These are phyloP conservation scores for Penicillium palitans DNA, from an alignment of 2,329 filamentous ascomycete genomes.

Conservation along the genomic window DNA sequence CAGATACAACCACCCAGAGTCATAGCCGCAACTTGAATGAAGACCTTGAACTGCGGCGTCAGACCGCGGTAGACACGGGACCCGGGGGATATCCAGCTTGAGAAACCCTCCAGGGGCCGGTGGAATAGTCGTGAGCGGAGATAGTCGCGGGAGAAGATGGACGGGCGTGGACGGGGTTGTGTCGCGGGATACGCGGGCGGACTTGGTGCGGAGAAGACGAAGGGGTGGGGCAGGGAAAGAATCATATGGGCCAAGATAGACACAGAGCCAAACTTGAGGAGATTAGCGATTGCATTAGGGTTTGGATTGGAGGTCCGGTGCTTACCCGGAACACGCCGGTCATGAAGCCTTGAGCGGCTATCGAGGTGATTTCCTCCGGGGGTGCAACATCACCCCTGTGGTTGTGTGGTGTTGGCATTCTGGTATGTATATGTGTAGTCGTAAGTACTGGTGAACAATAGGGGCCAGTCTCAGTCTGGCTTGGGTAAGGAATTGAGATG, in stretches of 20 bases:
- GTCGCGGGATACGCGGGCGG: conserved; percentile 26
- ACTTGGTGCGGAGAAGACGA: conserved; percentile 39
- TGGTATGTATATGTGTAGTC: conserved; percentile 3
- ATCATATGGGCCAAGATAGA: conserved; percentile 50
- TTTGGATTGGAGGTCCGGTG: conserved; percentile 1
- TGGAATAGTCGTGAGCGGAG: conserved; percentile 38
- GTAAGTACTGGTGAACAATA: neutral
- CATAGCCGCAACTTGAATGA: conserved; percentile 50
- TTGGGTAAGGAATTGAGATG: neutral
- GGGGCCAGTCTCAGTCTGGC: too few species aligned
- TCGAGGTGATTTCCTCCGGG: conserved; percentile 43
- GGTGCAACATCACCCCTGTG: conserved; percentile 43
- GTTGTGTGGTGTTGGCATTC: conserved; percentile 45
- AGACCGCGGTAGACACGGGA: conserved; percentile 49
- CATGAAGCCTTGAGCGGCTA: conserved; percentile 46
- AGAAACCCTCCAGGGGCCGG: conserved; percentile 51
- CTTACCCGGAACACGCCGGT: conserved; percentile 46
- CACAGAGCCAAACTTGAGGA: conserved; percentile 44
- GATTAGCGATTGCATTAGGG: conserved; percentile 4
- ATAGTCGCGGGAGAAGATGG: conserved; percentile 32
- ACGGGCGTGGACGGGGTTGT: conserved; percentile 24
- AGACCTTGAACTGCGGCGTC: conserved; percentile 53
- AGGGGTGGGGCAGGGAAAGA: conserved; percentile 45
- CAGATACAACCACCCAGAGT: conserved; percentile 51
- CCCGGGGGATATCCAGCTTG: conserved; percentile 46